A percentile compares a stretch with the other conserved stretches of the same genome.
Conservation (phyloP, 345 rosid genomes). For the Citrus sp. region DNA sequence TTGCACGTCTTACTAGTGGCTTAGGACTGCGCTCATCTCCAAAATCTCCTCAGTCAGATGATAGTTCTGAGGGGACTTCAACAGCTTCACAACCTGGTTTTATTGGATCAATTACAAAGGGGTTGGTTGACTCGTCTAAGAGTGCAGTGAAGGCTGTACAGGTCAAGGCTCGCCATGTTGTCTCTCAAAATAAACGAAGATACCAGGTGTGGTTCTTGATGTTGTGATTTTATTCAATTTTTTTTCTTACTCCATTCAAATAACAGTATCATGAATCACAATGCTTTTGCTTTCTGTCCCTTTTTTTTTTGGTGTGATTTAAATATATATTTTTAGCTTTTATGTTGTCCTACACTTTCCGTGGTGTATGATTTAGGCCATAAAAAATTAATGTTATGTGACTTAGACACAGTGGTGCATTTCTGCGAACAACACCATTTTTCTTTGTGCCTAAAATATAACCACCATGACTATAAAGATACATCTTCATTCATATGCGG, state of each 20-base stretch:
- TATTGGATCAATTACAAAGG: slow-evolving; percentile 67
- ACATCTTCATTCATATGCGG: background rate
- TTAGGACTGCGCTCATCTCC: slow-evolving; percentile 67
- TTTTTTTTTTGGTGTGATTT: background rate
- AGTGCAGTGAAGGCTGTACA: slow-evolving; percentile 90
- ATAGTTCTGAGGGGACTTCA: slow-evolving; percentile 46
- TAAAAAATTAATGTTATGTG: background rate
- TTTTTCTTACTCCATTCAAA: background rate
- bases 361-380: background rate
- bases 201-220: slow-evolving; percentile 50
- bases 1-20: slow-evolving; percentile 78
- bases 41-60: slow-evolving; percentile 55
- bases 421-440: background rate
- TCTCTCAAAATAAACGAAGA: slow-evolving; percentile 84
- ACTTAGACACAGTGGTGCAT: background rate
- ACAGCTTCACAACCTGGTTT: slow-evolving; percentile 52
- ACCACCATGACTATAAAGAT: background rate
- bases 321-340: background rate
- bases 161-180: slow-evolving; percentile 88
- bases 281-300: background rate
- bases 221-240: background rate
- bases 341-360: background rate
- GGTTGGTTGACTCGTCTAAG: slow-evolving; percentile 80
- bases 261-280: background rate
- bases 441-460: background rate